Evolutionary conservation across 2,329 filamentous ascomycete species (phyloP).

Genomic region (Venturia carpophila): DNA sequence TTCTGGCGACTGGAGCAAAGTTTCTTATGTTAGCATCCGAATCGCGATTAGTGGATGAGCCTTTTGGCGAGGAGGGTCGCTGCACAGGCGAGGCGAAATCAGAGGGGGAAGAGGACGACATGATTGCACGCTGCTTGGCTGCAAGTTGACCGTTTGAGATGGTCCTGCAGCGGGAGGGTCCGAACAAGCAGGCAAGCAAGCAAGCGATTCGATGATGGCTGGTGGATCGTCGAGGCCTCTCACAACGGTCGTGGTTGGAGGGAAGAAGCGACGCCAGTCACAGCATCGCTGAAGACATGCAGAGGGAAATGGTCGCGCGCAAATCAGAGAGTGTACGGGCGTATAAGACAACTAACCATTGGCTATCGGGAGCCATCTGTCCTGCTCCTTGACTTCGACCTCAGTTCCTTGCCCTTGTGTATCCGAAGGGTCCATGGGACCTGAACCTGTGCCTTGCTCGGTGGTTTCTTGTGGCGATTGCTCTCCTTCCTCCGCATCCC

Average conservation of each 20-base stretch:
- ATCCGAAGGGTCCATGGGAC: constrained; percentile 76
- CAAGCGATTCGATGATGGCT: constrained; percentile 29
- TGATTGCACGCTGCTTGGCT: constrained; percentile 36
- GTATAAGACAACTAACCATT: constrained; percentile 73
- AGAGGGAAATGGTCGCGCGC: constrained; percentile 27
- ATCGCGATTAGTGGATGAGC: constrained; percentile 24
- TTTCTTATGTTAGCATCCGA: constrained; percentile 87
- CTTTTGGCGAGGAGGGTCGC: constrained; percentile 9
- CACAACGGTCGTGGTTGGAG: constrained; percentile 13
- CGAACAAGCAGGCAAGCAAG: constrained; percentile 31
- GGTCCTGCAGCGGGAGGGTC: constrained; percentile 17
- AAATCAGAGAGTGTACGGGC: constrained; percentile 32
- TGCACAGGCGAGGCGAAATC: constrained; percentile 27
- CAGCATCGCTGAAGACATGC: constrained; percentile 30
- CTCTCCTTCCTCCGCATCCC: constrained; percentile 62
- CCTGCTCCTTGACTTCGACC: constrained; percentile 99
- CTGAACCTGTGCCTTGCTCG: constrained; percentile 48
- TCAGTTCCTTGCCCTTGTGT: constrained; percentile 75
- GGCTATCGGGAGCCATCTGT: constrained; percentile 98
- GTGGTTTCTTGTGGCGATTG: constrained; percentile 82
- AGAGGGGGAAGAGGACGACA: constrained; percentile 38
- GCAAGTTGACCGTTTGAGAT: constrained; percentile 32
- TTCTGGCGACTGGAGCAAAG: constrained; percentile 91
- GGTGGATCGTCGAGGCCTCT: constrained; percentile 30
- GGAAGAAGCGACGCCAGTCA: constrained; percentile 43